phyloP scores from a whole-genome alignment of 352 stramenopile genomes.

The Stephanocyclus meneghinianus region DNA sequence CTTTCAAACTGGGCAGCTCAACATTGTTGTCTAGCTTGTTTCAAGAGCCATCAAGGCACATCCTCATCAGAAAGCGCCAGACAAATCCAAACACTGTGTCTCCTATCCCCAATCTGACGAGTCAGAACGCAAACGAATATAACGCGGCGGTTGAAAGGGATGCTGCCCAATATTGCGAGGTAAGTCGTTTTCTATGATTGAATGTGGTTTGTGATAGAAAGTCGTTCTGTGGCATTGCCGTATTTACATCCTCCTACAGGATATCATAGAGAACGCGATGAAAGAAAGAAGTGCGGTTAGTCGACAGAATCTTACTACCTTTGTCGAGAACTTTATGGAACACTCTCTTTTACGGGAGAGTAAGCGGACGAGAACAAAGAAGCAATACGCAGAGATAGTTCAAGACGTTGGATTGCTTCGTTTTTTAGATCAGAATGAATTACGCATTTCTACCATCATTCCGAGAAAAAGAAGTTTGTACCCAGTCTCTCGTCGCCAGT shows the following conservation, averaged over 20 bases:
- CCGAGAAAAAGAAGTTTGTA: constrained; percentile 40
- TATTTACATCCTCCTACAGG: constrained; percentile 4
- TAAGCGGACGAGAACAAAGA: constrained; percentile 2
- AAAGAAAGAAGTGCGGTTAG: constrained; percentile 28
- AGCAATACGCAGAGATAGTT: constrained; percentile 35
- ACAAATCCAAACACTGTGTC: constrained; percentile 18
- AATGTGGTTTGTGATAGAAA: neutral
- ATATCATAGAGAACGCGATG: constrained; percentile 15
- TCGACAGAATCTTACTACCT: constrained; percentile 7
- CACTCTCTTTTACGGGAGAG: constrained; percentile 7
- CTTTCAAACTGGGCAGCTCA: constrained; percentile 26
- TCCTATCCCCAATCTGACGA: constrained; percentile 35
- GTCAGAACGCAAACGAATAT: constrained; percentile 21
- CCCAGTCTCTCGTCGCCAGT: constrained; percentile 13
- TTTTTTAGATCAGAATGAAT: constrained; percentile 12
- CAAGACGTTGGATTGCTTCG: constrained; percentile 36
- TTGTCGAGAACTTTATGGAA: constrained; percentile 26
- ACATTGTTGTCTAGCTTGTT: constrained; percentile 15
- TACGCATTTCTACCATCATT: constrained; percentile 17
- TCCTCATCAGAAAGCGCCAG: constrained; percentile 33
- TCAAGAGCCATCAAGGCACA: constrained; percentile 43
- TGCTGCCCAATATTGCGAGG: constrained; percentile 15
- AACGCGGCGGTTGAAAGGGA: constrained; percentile 25
- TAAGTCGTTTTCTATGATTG: constrained; percentile 11
- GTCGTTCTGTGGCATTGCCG: neutral